Evolutionary conservation across 2,329 filamentous ascomycete species (phyloP).

Genomic region (Aspergillus calidoustus): DNA sequence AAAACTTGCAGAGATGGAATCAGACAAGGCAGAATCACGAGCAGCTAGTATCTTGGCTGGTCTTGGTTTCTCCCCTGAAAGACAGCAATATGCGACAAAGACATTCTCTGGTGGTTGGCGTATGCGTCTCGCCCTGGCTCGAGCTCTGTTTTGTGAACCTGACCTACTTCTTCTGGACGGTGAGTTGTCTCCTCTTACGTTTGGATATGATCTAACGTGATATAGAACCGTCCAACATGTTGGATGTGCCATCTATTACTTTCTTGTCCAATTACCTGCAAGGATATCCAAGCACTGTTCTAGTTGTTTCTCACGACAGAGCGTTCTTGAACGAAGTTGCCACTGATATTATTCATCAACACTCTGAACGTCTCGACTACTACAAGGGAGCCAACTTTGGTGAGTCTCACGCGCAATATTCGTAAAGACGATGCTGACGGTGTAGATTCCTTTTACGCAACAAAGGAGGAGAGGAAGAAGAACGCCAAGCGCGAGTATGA

Average conservation of each 20-base stretch:
- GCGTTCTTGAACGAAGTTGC: conserved; percentile 98
- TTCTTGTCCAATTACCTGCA: conserved; percentile 97
- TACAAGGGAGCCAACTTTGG: conserved; percentile 95
- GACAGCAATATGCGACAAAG: conserved; percentile 90
- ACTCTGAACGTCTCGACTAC: conserved; percentile 96
- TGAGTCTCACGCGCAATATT: conserved; percentile 30
- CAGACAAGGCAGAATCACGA: conserved; percentile 94
- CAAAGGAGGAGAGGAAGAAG: conserved; percentile 95
- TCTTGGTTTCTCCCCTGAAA: conserved; percentile 92
- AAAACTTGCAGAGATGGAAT: conserved; percentile 98
- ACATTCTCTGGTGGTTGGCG: conserved; percentile 99
- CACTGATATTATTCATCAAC: conserved; percentile 98
- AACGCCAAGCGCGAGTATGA: conserved; percentile 96
- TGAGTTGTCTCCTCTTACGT: conserved; percentile 27
- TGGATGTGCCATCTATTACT: conserved; percentile 99
- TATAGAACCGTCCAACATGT: conserved; percentile 96
- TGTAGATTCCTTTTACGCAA: conserved; percentile 88
- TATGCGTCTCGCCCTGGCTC: conserved; percentile 92
- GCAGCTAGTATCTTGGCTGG: conserved; percentile 95
- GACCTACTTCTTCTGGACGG: conserved; percentile 89
- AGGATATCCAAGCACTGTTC: conserved; percentile 87
- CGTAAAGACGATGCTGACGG: conserved; percentile 20
- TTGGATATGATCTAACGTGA: conserved; percentile 23
- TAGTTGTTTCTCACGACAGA: conserved; percentile 98
- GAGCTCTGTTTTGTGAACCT: conserved; percentile 97